A percentile compares a stretch with the other conserved stretches of the same genome.
phyloP scores from a whole-genome alignment of 805 yeast genomes.

The Tetrapisispora arboricola region DNA sequence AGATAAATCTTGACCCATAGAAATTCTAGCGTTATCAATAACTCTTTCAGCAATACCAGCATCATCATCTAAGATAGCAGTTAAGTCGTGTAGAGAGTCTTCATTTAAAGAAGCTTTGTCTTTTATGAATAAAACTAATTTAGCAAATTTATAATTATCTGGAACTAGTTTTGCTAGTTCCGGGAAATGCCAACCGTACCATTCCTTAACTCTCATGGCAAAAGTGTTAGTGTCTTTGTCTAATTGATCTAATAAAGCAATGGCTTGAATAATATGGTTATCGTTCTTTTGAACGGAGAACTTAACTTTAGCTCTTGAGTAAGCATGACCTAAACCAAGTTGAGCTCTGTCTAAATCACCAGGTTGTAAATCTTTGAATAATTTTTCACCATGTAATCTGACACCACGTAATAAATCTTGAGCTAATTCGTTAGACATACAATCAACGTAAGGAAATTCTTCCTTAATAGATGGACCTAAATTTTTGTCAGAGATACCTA shows the following conservation, averaged over 20 bases:
- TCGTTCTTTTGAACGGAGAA: slow-evolving; percentile 97
- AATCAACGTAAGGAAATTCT: slow-evolving; percentile 76
- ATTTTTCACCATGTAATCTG: slow-evolving; percentile 79
- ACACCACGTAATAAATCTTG: slow-evolving; percentile 94
- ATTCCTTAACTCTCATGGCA: slow-evolving; percentile 94
- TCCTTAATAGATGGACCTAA: slow-evolving; percentile 97
- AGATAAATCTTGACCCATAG: slow-evolving; percentile 98
- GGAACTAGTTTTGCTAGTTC: slow-evolving; percentile 86
- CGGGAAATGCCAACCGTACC: slow-evolving; percentile 99
- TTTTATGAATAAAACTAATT: slow-evolving; percentile 67
- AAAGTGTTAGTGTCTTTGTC: slow-evolving; percentile 97
- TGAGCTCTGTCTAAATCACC: slow-evolving; percentile 98
- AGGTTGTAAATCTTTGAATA: slow-evolving; percentile 81
- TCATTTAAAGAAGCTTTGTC: slow-evolving; percentile 79
- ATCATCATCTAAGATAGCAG: slow-evolving; percentile 78
- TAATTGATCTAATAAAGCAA: slow-evolving; percentile 91
- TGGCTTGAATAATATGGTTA: slow-evolving; percentile 97
- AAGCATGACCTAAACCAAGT: slow-evolving; percentile 97
- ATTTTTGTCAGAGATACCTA: slow-evolving; percentile 90
- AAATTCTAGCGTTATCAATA: slow-evolving; percentile 89
- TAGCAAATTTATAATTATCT: slow-evolving; percentile 81
- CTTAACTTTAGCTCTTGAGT: slow-evolving; percentile 98
- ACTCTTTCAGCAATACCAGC: slow-evolving; percentile 86
- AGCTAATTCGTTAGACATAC: slow-evolving; percentile 81
- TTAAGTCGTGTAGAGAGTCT: slow-evolving; percentile 79